Base-by-base conservation (phyloP, 257 asterid species). In the Nicotiana tabacum region DNA sequence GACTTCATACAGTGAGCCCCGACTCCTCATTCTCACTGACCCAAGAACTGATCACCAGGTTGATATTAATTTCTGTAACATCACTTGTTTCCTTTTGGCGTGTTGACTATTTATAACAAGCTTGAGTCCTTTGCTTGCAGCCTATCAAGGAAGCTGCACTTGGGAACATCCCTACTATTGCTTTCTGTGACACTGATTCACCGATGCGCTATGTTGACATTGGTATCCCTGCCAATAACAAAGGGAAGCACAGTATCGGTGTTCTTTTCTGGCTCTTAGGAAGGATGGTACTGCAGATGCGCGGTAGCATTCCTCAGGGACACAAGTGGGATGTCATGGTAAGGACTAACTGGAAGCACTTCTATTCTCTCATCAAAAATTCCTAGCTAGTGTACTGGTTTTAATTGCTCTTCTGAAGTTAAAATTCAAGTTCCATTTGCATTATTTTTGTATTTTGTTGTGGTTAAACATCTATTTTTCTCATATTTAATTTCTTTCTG, bases 261-360 rank as follows among this genome's bases (percentile, higher is more conserved):
- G 88, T 89, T 81, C 88, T 90, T 3, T 90, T 90, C 87, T 88
- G 89, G 91, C 87, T 90, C 12, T 88, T 90, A 82, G 91, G 82
- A 29, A 88, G 91, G 84, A 90, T 88, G 90, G 91, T 88, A 56
- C 81, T 88, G 72, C 92, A 90, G 81, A 90, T 90, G 92, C 91
- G 90, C 0, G 90, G 90, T 2, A 81, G 83, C 5, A 66, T 85
- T 80, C 89, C 89, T 27, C 84, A 87, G 0, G 91, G 91, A 35
- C 91, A 84, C 87, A 90, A 90, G 65, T 88, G 89, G 90, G 90
- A 90, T 69, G 65, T 85, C 87, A 90, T 90, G 92, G 92, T 90
- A 78, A 61, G 67, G 6, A 24, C 1, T 65, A 55, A 67, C n/a
- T 24, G 30, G 13, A 67, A 29, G 24, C 37, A 24, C 48, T 5